A percentile compares a stretch with the other conserved stretches of the same genome.
Conservation (phyloP, 2,329 filamentous ascomycete genomes). For the Fusarium euwallaceae region DNA sequence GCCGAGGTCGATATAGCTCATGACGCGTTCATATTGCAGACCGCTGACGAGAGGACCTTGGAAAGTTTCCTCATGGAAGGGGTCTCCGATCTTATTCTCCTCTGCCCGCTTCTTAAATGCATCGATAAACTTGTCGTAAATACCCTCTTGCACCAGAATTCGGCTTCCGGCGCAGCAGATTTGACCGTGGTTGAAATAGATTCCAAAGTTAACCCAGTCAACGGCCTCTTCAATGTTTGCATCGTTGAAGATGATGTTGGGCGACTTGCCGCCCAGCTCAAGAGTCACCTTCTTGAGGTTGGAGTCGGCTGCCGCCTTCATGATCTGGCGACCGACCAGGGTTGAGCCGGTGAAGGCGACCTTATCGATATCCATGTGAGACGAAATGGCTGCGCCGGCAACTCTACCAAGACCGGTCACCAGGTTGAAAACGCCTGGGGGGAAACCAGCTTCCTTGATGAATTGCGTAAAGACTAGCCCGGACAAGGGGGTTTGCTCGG, state of each 20-base stretch:
- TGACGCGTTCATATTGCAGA: conserved; percentile 89
- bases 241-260: conserved; percentile 84
- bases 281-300: conserved; percentile 88
- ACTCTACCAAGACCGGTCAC: conserved; percentile 82
- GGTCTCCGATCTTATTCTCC: conserved; percentile 85
- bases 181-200: conserved; percentile 76
- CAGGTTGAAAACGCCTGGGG: conserved; percentile 81
- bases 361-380: conserved; percentile 87
- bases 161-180: conserved; percentile 83
- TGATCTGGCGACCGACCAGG: conserved; percentile 78
- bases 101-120: conserved; percentile 82
- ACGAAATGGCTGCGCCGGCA: conserved; percentile 80
- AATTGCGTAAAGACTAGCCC: conserved; percentile 74
- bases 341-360: conserved; percentile 86
- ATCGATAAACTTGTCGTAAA: conserved; percentile 89
- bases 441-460: conserved; percentile 83
- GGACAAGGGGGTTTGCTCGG: conserved; percentile 82
- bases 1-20: conserved; percentile 80
- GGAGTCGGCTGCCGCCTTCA: conserved; percentile 82
- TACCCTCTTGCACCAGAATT: conserved; percentile 86
- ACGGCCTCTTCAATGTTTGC: conserved; percentile 83
- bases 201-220: conserved; percentile 81
- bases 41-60: conserved; percentile 89
- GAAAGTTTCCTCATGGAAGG: conserved; percentile 83
- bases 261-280: conserved; percentile 84